These are phyloP conservation scores for Apiospora phragmitis DNA, from an alignment of 2,329 filamentous ascomycete species.

Conservation along the genomic window DNA sequence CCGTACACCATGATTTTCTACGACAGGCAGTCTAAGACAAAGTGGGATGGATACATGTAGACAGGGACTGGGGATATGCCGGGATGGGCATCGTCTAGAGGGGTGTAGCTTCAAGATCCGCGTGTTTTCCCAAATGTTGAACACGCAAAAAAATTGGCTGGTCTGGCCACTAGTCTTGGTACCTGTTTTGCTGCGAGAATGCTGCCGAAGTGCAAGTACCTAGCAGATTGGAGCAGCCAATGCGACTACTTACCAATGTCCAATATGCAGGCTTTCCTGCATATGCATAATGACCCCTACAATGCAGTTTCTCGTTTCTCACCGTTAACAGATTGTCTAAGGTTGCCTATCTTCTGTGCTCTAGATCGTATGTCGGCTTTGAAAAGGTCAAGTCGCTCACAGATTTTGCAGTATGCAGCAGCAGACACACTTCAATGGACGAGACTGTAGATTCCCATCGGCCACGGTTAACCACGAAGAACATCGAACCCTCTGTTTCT, in stretches of 20 bases:
- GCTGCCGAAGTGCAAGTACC: background rate
- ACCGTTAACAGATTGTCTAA: background rate
- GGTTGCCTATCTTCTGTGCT: background rate
- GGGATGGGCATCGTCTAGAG: background rate
- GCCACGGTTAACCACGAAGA: background rate
- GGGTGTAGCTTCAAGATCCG: background rate
- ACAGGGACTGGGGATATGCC: conserved; percentile 4
- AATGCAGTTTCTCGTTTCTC: background rate
- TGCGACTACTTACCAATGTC: background rate
- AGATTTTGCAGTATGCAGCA: background rate
- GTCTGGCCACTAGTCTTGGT: conserved; percentile 7
- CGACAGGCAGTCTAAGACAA: background rate
- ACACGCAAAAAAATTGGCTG: conserved; percentile 18
- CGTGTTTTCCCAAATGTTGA: conserved; percentile 19
- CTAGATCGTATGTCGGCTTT: background rate
- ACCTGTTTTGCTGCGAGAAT: background rate
- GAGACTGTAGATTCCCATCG: background rate
- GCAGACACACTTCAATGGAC: background rate
- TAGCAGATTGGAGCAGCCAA: background rate
- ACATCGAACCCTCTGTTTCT: background rate
- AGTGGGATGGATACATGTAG: conserved; percentile 5
- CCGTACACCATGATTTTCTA: background rate
- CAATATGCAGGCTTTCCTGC: background rate
- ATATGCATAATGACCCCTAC: background rate
- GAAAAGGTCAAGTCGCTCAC: background rate